Percentiles rank a stretch among this genome's conserved stretches.
Conservation (phyloP, 352 stramenopile species). For the Globisporangium solare region DNA sequence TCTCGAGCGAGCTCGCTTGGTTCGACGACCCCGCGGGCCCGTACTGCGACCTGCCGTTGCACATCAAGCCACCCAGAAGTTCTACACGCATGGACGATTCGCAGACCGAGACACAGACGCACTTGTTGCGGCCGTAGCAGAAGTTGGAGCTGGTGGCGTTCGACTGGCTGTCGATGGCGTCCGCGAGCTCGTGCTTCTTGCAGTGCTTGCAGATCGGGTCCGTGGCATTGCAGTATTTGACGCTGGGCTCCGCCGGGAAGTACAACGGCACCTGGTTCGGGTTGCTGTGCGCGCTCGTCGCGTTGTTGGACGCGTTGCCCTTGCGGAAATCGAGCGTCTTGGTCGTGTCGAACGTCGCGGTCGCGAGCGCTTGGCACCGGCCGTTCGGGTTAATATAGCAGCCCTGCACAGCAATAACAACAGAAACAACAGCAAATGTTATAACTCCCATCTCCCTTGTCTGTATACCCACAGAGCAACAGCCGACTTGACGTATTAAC, state of each 20-base stretch:
- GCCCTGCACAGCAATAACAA: constrained; percentile 5
- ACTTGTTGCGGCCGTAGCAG: constrained; percentile 31
- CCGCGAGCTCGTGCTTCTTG: constrained; percentile 25
- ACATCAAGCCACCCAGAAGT: constrained; percentile 29
- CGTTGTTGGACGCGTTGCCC: constrained; percentile 9
- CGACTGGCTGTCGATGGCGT: constrained; percentile 38
- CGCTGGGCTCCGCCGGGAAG: constrained; percentile 19
- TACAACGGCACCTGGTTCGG: constrained; percentile 13
- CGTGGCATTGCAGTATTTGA: constrained; percentile 32
- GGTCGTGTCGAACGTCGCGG: constrained; percentile 9
- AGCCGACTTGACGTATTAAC: constrained; percentile 8
- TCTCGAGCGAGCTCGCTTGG: constrained; percentile 15
- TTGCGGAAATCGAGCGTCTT: constrained; percentile 26
- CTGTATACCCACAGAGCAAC: constrained; percentile 8
- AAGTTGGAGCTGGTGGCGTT: constrained; percentile 26
- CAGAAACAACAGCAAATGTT: not conserved
- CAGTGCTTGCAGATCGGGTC: constrained; percentile 34
- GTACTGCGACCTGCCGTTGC: constrained; percentile 9
- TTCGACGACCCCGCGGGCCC: constrained; percentile 15
- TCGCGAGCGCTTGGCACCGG: constrained; percentile 10
- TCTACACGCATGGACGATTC: constrained; percentile 21
- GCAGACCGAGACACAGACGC: constrained; percentile 42
- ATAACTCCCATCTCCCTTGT: too few species aligned
- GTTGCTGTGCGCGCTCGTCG: constrained; percentile 14
- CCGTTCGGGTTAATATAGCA: constrained; percentile 15